phyloP scores from a whole-genome alignment of 495 filamentous ascomycete genomes.

The Margaritispora aquatica region DNA sequence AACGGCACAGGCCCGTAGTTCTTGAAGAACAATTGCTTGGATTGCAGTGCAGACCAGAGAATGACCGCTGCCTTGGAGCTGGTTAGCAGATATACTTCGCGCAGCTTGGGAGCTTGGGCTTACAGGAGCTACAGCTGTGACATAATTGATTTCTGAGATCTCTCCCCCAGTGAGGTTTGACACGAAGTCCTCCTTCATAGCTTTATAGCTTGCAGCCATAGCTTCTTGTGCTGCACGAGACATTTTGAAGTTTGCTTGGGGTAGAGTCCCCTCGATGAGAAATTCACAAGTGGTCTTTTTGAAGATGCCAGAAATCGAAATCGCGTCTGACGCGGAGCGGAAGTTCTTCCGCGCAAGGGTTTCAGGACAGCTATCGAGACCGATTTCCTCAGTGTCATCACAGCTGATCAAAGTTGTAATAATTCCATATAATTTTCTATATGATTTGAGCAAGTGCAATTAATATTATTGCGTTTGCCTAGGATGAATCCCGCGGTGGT shows the following conservation, averaged over 20 bases:
- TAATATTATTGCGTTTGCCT: too few relatives aligned
- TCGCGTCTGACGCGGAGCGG: neutral
- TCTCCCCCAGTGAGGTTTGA: conserved; percentile 83
- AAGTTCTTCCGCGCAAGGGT: neutral
- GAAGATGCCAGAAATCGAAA: conserved; percentile 19
- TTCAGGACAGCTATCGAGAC: neutral
- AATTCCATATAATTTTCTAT: too few relatives aligned
- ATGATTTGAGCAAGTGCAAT: too few relatives aligned
- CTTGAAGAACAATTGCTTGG: conserved; percentile 77
- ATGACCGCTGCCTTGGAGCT: conserved; percentile 62
- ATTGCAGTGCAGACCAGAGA: conserved; percentile 86
- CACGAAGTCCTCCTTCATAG: conserved; percentile 89
- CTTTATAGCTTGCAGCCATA: conserved; percentile 61
- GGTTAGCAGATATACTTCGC: conserved; percentile 7
- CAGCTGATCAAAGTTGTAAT: too few relatives aligned
- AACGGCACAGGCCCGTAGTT: conserved; percentile 62
- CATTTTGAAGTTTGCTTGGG: conserved; percentile 11
- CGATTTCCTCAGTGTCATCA: too few relatives aligned
- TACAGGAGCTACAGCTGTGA: conserved; percentile 82
- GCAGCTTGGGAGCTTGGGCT: conserved; percentile 20
- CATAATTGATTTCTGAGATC: conserved; percentile 78
- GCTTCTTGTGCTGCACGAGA: conserved; percentile 23
- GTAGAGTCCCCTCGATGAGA: conserved; percentile 1
- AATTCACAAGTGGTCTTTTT: neutral
- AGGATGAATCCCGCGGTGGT: too few relatives aligned